Percentiles rank a stretch among this genome's conserved stretches.
Evolutionary conservation across 2,329 filamentous ascomycete species (phyloP).

Genomic region (Teratosphaeria gauchensis): DNA sequence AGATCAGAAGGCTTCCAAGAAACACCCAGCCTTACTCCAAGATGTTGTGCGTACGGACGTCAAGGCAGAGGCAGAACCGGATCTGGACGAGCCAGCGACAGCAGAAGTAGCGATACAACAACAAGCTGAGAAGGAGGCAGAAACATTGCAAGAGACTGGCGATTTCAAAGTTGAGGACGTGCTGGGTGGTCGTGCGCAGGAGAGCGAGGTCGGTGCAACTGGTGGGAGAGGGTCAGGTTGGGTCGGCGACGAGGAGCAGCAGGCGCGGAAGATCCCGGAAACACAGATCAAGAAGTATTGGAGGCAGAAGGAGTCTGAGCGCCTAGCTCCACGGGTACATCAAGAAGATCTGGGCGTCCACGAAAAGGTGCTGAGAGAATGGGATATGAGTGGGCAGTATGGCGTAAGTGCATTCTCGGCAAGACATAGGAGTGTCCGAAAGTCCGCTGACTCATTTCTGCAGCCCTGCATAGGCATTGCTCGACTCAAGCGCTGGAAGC

Average conservation of each 20-base stretch:
- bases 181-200: slow-evolving; percentile 20
- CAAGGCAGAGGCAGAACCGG: slow-evolving; percentile 20
- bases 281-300: slow-evolving; percentile 69
- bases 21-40: slow-evolving; percentile 28
- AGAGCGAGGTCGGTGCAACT: slow-evolving; percentile 33
- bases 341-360: slow-evolving; percentile 60
- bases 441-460: background rate
- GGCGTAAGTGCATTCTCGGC: slow-evolving; percentile 54
- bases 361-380: slow-evolving; percentile 85
- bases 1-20: slow-evolving; percentile 26
- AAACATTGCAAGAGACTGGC: slow-evolving; percentile 12
- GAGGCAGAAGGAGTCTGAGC: slow-evolving; percentile 58
- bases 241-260: slow-evolving; percentile 37
- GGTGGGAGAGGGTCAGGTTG: slow-evolving; percentile 30
- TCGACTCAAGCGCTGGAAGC: slow-evolving; percentile 75
- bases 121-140: slow-evolving; percentile 27
- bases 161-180: slow-evolving; percentile 18
- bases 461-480: slow-evolving; percentile 83
- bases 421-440: background rate
- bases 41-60: slow-evolving; percentile 15
- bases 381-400: slow-evolving; percentile 84
- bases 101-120: slow-evolving; percentile 31
- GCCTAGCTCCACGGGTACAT: slow-evolving; percentile 64
- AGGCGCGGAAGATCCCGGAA: slow-evolving; percentile 56
- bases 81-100: slow-evolving; percentile 26